Base-by-base conservation (phyloP, 202 grass and related monocot species). In the Carex arenaria region DNA sequence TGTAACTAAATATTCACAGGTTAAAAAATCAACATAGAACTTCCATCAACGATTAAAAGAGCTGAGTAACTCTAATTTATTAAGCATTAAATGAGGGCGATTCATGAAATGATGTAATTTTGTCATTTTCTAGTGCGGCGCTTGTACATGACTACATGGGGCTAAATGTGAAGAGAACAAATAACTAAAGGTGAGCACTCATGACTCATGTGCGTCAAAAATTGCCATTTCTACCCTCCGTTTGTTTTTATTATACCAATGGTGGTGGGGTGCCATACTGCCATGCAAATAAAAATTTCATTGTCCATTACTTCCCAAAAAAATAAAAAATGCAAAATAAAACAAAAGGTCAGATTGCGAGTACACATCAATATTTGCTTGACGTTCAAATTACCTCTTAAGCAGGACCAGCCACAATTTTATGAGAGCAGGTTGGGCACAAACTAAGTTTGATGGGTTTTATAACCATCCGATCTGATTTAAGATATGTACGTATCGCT, bases 261-360 rank as follows among this genome's bases (percentile, higher is more conserved):
- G 11, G 4, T 74, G 49, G 71, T 30, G 47, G 47, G 71, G 13
- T 55, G 49, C 71, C 71, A 75, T 75, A 5, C 22, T 55, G 49
- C 71, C 71, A 75, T 75, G 12, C 22, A 75, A 74, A 75, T 75
- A 55, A 49, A 55, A 51, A 72, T 72, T 72, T 72, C 42, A 49
- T 23, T 55, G 4, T 32, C 23, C 5, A 14, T 55, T 75, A 32
- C 72, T 75, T 75, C 51, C 26, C 56, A 75, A 55, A 75, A 30
- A 32, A 17, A 75, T 1, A 31, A 55, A 73, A 23, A 0, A 56
- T 3, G 2, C 23, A 75, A 75, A 75, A 72, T 20, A 72, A n/a
- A 75, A 20, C 5, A 31, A 75, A 32, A 12, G 19, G 9, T 51
- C 15, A 51, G 68, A 72, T 72, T 72, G 68, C 3, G 9, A 75